Evolutionary conservation across 495 filamentous ascomycete genomes (phyloP), one percentile per base, ranked within the genome.

Genomic region (Aspergillus heteromorphus): DNA sequence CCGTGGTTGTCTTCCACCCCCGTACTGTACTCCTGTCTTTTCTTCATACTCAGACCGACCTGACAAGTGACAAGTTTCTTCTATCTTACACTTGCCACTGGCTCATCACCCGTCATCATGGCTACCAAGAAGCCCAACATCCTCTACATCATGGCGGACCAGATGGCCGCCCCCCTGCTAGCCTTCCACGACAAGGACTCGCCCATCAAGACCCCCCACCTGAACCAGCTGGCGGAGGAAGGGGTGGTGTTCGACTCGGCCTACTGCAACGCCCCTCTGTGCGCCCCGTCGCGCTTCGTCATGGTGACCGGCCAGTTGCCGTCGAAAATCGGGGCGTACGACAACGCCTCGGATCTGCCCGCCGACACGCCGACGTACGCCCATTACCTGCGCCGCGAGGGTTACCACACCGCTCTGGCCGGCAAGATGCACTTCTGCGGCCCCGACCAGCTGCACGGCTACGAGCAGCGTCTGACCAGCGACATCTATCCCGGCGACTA

Each of bases 341-440:
- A 95, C 75, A 95, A 95, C 66, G 90, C 90, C 4, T 80, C 86
- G 25, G 80, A 85, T 45, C 78, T 95, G 54, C 78, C 80, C 25
- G 83, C 83, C 49, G 88, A 92, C 54, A 78, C 83, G 23, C 90
- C 89, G 3, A 95, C 90, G 2, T 95, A 92, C 66, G 89, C 90
- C 5, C 90, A 96, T 62, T 92, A 95, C 67, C 75, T 96, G 40
- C 87, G 90, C n/a, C 74, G 78, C 14, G 81, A 86, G 62, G 88
- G 87, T 41, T 96, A 96, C 63, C 86, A 95, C 70, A 93, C 90
- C n/a, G 85, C 84, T 4, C 72, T 96, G 57, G 88, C 90, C 0
- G 90, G 90, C 50, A 96, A 96, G 78, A 96, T 96, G 90, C 90
- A 96, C 67, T 96, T 96, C 69, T 88, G 91, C 53, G 90, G 90